Evolutionary conservation across 805 yeast species (phyloP).

Genomic region (Candida takata): DNA sequence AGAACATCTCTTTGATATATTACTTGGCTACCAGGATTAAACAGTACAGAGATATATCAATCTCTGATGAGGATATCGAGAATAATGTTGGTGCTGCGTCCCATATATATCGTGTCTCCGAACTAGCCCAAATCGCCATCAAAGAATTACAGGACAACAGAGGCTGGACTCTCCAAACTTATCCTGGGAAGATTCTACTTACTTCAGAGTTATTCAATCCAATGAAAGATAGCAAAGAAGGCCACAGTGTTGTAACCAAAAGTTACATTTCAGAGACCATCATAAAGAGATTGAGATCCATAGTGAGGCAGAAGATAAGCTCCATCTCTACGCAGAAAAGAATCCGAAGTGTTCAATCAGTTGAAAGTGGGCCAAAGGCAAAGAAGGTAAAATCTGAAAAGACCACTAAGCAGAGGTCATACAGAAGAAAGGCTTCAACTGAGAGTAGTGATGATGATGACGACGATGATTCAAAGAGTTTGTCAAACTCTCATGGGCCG

Average conservation of each 20-base stretch:
- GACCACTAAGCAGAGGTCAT: conserved; percentile 8
- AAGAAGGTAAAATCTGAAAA: conserved; percentile 14
- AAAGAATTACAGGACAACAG: conserved; percentile 49
- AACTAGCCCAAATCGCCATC: conserved; percentile 61
- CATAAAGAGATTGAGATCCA: conserved; percentile 29
- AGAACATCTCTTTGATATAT: conserved; percentile 65
- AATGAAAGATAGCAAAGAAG: conserved; percentile 48
- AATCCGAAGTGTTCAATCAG: conserved; percentile 3
- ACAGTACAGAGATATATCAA: conserved; percentile 58
- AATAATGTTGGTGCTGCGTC: conserved; percentile 22
- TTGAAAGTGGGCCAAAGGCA: conserved; percentile 9
- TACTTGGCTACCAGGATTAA: conserved; percentile 74
- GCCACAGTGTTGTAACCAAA: conserved; percentile 47
- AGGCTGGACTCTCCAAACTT: conserved; percentile 67
- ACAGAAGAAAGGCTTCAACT: conserved; percentile 7
- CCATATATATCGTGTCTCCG: conserved; percentile 61
- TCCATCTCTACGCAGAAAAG: conserved; percentile 20
- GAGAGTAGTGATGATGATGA: conserved; percentile 21
- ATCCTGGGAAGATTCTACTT: conserved; percentile 72
- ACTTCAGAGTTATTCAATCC: conserved; percentile 67
- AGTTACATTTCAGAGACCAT: conserved; percentile 48
- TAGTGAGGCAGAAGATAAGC: conserved; percentile 28
- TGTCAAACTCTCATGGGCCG: conserved; percentile 14
- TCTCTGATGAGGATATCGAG: conserved; percentile 29
- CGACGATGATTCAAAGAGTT: conserved; percentile 9